These are phyloP conservation scores for Nothopassalora personata DNA, from an alignment of 2,329 filamentous ascomycete genomes.

Conservation along the genomic window DNA sequence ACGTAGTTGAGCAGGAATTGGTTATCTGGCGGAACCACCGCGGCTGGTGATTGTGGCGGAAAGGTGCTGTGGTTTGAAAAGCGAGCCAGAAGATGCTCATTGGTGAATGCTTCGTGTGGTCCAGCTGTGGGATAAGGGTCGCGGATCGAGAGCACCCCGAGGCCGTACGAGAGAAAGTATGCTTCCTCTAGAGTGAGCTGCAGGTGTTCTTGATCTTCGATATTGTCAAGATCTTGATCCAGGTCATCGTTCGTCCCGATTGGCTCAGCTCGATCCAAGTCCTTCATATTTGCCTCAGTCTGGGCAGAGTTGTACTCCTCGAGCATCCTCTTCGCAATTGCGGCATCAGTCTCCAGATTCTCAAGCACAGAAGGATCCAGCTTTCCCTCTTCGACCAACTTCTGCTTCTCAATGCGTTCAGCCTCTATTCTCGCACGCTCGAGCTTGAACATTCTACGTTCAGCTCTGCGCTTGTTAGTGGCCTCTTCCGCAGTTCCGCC, in stretches of 20 bases:
- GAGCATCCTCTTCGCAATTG: slow-evolving; percentile 2
- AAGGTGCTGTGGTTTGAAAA: slow-evolving; percentile 20
- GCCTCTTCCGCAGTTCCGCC: slow-evolving; percentile 68
- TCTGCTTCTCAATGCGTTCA: slow-evolving; percentile 70
- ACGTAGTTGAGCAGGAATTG: slow-evolving; percentile 80
- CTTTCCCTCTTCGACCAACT: slow-evolving; percentile 49
- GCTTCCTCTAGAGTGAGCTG: slow-evolving; percentile 86
- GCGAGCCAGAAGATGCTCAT: neutral
- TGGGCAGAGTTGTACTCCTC: slow-evolving; percentile 2
- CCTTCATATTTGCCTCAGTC: neutral
- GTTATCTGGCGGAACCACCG: slow-evolving; percentile 59
- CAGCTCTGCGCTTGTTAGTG: slow-evolving; percentile 69
- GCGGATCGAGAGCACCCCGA: slow-evolving; percentile 68
- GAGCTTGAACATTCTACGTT: slow-evolving; percentile 79
- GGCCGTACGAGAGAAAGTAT: slow-evolving; percentile 78
- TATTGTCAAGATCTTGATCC: slow-evolving; percentile 17
- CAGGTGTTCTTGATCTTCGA: slow-evolving; percentile 70
- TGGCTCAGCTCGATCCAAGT: neutral
- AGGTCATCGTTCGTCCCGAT: slow-evolving; percentile 5
- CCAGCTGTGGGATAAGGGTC: slow-evolving; percentile 21
- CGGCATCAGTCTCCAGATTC: slow-evolving; percentile 1
- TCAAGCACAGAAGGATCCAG: slow-evolving; percentile 17
- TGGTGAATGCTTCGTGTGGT: neutral
- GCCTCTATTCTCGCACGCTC: slow-evolving; percentile 84
- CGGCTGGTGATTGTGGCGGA: slow-evolving; percentile 37